Evolutionary conservation across 345 rosid species (phyloP), one percentile per base, ranked within the genome.

Genomic region (Eucalyptus pauciflora): DNA sequence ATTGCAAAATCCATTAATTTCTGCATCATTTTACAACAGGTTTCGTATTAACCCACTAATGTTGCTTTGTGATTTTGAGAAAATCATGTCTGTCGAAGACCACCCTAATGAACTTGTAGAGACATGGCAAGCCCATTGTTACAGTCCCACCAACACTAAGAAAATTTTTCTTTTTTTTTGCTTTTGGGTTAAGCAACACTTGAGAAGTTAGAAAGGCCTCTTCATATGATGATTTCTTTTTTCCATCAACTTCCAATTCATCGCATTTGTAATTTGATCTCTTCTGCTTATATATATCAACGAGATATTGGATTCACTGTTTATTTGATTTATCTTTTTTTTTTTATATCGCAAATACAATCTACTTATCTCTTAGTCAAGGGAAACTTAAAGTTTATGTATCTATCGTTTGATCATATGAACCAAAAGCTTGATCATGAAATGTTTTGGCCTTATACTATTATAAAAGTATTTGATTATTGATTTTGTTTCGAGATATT

Each of bases 321-420:
- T 64, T 5, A n/a, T n/a, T 64, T n/a, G 8, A n/a, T n/a, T 14
- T n/a, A n/a, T n/a, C 10, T 64, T 7, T 0, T 52, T 52, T 52
- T 52, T 1, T 15, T 3, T 31, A 16, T 17, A 16, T 33, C 80
- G 16, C 20, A 37, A 31, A 67, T 67, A 67, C 10, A 33, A 33
- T 33, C 13, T 17, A 69, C 80, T 69, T 33, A 33, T 69, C 81
- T 33, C 45, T 71, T 33, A 12, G 14, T 33, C 7, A 33, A 37
- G 4, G 24, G 46, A 71, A 37, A 9, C 81, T 33, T n/a, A 15
- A 67, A 7, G 33, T 62, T 29, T 64, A 13, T 64, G 71, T 64
- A 12, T 27, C 17, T 17, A 67, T 17, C 11, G 1, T 31, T 67
- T n/a, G 41, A 67, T 67, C 79, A 67, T 67, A 18, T 71, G 46